Base-by-base conservation (phyloP, 257 asterid genomes). In the Henckelia pumila region DNA sequence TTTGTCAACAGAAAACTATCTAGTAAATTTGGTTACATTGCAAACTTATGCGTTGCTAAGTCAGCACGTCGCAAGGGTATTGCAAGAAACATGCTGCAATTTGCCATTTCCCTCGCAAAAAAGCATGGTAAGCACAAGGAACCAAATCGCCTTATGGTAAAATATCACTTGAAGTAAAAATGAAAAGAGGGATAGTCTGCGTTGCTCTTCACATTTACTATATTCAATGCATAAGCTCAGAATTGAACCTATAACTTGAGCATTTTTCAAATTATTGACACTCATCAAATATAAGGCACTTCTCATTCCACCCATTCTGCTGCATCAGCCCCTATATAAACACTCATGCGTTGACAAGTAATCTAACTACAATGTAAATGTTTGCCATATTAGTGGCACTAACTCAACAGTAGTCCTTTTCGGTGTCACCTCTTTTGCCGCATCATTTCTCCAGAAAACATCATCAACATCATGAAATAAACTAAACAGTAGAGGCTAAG, bases 1-100 rank as follows among this genome's bases (percentile, higher is more conserved):
- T 64, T 77, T 65, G 17, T 47, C 29, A 67, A 76, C 25, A 29
- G 63, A 61, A 76, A 80, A 71, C 16, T 72, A 14, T 58, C 77
- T 7, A 64, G 73, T 25, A 71, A 61, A 69, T 88, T 79, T 55
- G 88, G 87, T 29, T 86, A 90, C 56, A 77, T 90, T 24, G 69
- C 92, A 61, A 90, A 90, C 70, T 71, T 90, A 56, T 90, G 97
- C 62, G 86, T 90, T 3, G 79, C 84, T n/a, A 90, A 83, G 81
- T 78, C 84, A 55, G 86, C 85, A 22, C 95, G 97, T 9, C 83
- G 92, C 25, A 84, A 70, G 61, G 95, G 95, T 44, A 70, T 88
- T 58, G 95, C 92, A 14, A 78, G 70, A 70, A 73, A 72, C 65
- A 81, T 89, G 91, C 64, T 89, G 68, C 77, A 49, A 5, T 76